Evolutionary conservation across 192 early-diverging fungal genomes (phyloP).

Genomic region (Diversispora eburnea): DNA sequence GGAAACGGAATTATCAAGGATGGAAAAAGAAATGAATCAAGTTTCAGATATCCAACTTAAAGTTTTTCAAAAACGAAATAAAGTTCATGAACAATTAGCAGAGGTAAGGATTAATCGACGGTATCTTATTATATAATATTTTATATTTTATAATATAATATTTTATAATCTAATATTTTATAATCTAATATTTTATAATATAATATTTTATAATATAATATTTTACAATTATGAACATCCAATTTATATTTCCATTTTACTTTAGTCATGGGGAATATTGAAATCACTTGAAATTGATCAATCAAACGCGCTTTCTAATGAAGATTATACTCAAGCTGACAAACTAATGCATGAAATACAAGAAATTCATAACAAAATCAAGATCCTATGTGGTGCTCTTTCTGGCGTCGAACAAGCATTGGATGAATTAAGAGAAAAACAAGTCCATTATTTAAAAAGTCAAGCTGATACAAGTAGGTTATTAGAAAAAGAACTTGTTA

Average conservation of each 20-base stretch:
- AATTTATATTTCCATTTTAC: too few relatives aligned
- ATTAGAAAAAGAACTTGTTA: slow-evolving; percentile 9
- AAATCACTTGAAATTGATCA: slow-evolving; percentile 17
- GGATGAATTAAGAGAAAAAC: slow-evolving; percentile 16
- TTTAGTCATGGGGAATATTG: slow-evolving; percentile 7
- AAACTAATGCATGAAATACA: slow-evolving; percentile 9
- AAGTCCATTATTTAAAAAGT: slow-evolving; percentile 10
- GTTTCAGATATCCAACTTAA: neutral
- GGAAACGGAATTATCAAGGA: neutral
- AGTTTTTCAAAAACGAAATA: slow-evolving; percentile 10
- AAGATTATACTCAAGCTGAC: slow-evolving; percentile 20
- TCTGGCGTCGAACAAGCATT: slow-evolving; percentile 12
- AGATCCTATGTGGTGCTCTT: neutral
- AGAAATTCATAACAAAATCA: slow-evolving; percentile 12
- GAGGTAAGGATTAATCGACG: neutral
- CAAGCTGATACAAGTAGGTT: neutral
- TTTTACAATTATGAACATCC: too few relatives aligned
- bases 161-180: too few relatives aligned
- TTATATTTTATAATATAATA: neutral
- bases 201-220: too few relatives aligned
- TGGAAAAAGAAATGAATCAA: slow-evolving; percentile 14
- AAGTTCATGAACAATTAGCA: slow-evolving; percentile 12
- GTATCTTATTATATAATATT: neutral
- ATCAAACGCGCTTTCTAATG: neutral
- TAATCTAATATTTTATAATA: too few relatives aligned